Conservation (phyloP, 2,329 filamentous ascomycete species). For the Rhexocercosporidium sp. region DNA sequence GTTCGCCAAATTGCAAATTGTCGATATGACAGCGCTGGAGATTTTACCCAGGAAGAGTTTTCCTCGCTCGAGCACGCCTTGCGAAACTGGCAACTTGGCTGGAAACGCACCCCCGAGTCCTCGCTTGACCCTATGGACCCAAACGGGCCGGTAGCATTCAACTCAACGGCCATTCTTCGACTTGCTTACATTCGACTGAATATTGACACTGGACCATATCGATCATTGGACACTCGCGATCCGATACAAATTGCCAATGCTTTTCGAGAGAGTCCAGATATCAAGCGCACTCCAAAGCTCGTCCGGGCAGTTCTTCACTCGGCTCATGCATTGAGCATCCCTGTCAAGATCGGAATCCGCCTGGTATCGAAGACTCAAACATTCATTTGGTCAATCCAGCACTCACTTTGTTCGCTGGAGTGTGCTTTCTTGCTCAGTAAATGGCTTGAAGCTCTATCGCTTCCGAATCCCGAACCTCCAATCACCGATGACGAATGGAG, state of each 20-base stretch:
- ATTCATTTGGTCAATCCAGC: conserved; percentile 66
- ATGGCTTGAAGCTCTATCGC: conserved; percentile 24
- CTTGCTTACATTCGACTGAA: conserved; percentile 70
- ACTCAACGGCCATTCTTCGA: conserved; percentile 65
- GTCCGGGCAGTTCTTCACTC: conserved; percentile 70
- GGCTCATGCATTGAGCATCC: conserved; percentile 70
- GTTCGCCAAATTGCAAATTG: conserved; percentile 50
- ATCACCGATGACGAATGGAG: conserved; percentile 43
- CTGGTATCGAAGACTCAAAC: conserved; percentile 66
- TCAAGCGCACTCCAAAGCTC: conserved; percentile 64
- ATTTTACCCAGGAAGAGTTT: conserved; percentile 57
- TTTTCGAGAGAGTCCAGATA: conserved; percentile 61
- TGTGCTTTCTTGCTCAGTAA: conserved; percentile 59
- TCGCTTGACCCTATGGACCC: conserved; percentile 56
- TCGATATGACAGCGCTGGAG: conserved; percentile 46
- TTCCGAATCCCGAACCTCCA: conserved; percentile 16
- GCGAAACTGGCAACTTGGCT: conserved; percentile 61
- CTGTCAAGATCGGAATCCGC: conserved; percentile 67
- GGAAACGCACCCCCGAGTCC: conserved; percentile 51
- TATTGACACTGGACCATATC: conserved; percentile 66
- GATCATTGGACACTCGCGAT: conserved; percentile 69
- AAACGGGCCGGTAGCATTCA: conserved; percentile 67
- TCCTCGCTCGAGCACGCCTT: conserved; percentile 46
- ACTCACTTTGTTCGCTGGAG: conserved; percentile 66
- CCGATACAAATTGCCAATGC: conserved; percentile 64